Evolutionary conservation across 169 alveolate genomes (phyloP).

Genomic region (Cryptosporidium ubiquitum): DNA sequence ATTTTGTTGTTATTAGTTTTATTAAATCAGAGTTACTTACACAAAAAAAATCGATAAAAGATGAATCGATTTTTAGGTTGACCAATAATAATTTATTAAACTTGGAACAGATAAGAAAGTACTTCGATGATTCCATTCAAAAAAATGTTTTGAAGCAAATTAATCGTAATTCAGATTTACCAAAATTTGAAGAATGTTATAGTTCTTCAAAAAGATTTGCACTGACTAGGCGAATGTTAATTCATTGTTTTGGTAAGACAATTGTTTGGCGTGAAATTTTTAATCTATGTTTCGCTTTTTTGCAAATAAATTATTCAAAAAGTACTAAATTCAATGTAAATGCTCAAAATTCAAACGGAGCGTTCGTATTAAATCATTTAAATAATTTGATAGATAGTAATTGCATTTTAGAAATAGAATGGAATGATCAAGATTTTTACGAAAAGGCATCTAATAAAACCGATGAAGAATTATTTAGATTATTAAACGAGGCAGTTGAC

Average conservation of each 20-base stretch:
- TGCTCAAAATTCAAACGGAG: constrained; percentile 5
- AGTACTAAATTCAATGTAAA: background rate
- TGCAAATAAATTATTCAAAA: constrained; percentile 21
- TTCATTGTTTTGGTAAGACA: constrained; percentile 48
- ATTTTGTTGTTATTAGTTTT: constrained; percentile 8
- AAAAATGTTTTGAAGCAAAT: constrained; percentile 12
- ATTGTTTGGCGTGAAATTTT: constrained; percentile 67
- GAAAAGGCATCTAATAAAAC: constrained; percentile 37
- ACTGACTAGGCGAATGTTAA: background rate
- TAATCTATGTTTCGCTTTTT: constrained; percentile 22
- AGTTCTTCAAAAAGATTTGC: background rate
- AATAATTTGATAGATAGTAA: constrained; percentile 16
- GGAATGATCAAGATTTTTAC: constrained; percentile 63
- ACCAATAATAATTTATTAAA: background rate
- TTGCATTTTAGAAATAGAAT: constrained; percentile 31
- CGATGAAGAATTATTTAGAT: constrained; percentile 38
- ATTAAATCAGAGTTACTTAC: constrained; percentile 35
- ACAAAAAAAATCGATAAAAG: background rate
- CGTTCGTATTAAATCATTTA: constrained; percentile 35
- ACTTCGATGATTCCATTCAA: constrained; percentile 2
- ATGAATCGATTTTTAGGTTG: background rate
- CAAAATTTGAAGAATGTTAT: background rate
- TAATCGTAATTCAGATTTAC: background rate
- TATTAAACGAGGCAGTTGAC: constrained; percentile 31
- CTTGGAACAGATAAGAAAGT: background rate